Base-by-base conservation (phyloP, 192 early-diverging fungal genomes). In the Helicostylum pulchrum region DNA sequence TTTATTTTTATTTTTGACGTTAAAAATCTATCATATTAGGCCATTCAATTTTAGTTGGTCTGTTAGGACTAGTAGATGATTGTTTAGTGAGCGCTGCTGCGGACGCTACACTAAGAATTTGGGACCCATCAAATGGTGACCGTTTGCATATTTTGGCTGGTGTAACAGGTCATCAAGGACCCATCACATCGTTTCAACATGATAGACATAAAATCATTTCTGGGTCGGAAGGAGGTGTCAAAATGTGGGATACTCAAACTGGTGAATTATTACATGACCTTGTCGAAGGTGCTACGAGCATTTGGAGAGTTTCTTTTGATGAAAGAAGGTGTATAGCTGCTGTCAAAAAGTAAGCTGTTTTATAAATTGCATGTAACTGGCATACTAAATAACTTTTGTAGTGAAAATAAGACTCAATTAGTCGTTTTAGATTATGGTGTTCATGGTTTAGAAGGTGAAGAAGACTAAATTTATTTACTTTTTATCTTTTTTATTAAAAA, bases 101-200 rank as follows among this genome's bases (percentile, higher is more conserved):
- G 3, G 97, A 99, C 64, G 82, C 89, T 10, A 93, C 90, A n/a
- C 81, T 99, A 42, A 83, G 97, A 7, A 88, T 97, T 45, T 99
- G 97, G 97, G 85, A 87, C 62, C 71, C 93, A 62, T 66, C 81
- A 51, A 65, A 88, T 67, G 66, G 85, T 61, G 59, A 74, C 12
- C 78, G 79, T 65, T 61, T 89, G 69, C 80, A 84, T 79, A 76
- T 82, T 51, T 80, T 86, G 66, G 88, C 81, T 30, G 57, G 57
- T 6, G 36, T n/a, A 36, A 89, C 80, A 34, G 93, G 79, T 30
- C 94, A 92, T 68, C 71, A 71, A 48, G 91, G 83, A 15, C 94
- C 97, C 3, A 99, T 99, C 51, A 97, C 97, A 3, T 96, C 94
- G 61, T 95, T 99, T 78, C 95, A 99, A 72, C 91, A 96, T 71